These are phyloP conservation scores for Cutaneotrichosporon dermatis DNA, from an alignment of 1,284 basidiomycete genomes.

Conservation along the genomic window DNA sequence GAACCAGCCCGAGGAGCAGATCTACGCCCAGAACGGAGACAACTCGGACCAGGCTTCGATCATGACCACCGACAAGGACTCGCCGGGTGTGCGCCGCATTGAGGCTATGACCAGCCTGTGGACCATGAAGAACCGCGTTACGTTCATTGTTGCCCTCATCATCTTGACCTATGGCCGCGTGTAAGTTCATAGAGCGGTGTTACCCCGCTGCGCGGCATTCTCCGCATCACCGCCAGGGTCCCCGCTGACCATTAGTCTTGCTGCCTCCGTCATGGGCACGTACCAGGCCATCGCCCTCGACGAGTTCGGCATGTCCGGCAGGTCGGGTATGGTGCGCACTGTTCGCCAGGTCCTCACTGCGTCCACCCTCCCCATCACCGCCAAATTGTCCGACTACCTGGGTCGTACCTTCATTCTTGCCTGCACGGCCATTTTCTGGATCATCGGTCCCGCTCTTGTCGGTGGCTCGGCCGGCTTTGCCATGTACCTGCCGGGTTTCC, in stretches of 20 bases:
- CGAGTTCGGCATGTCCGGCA: conserved; percentile 22
- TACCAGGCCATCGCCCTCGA: conserved; percentile 29
- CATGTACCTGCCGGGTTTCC: conserved; percentile 44
- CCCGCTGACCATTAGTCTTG: conserved; percentile 3
- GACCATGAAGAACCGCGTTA: not conserved
- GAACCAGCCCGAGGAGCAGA: not conserved
- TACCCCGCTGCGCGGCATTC: no score
- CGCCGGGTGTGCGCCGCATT: conserved; percentile 18
- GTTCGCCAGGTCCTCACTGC: conserved; percentile 39
- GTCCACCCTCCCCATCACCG: conserved; percentile 38
- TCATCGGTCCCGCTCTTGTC: conserved; percentile 46
- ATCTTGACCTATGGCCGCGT: conserved; percentile 9
- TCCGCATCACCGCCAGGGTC: not conserved
- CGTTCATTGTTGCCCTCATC: conserved; percentile 11
- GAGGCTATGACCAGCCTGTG: conserved; percentile 14
- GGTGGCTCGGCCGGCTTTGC: conserved; percentile 39
- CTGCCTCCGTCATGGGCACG: conserved; percentile 5
- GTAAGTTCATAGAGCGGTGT: not conserved
- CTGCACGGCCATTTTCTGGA: conserved; percentile 45
- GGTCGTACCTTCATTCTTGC: conserved; percentile 46
- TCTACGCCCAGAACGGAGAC: not conserved
- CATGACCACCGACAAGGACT: conserved; percentile 7
- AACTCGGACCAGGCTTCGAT: not conserved
- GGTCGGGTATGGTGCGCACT: conserved; percentile 41
- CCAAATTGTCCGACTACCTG: conserved; percentile 46